These are phyloP conservation scores for Penicillium hesseltinei DNA, from an alignment of 2,329 filamentous ascomycete genomes.

Conservation along the genomic window DNA sequence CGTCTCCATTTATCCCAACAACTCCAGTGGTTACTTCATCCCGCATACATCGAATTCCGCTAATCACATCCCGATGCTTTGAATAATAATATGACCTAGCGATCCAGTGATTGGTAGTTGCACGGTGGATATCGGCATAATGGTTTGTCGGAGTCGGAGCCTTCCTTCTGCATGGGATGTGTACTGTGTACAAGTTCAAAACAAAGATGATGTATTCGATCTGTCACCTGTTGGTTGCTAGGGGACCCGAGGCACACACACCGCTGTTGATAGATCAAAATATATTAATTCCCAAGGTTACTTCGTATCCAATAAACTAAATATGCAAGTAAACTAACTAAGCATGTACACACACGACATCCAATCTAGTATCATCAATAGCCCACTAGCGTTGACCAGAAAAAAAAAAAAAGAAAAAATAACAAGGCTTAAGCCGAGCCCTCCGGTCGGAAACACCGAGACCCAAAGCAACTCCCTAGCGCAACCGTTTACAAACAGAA, in stretches of 20 bases:
- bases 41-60: constrained; percentile 4
- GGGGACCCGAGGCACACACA: constrained; percentile 17
- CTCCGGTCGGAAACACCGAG: constrained; percentile 22
- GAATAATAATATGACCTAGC: constrained; percentile 16
- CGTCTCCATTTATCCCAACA: neutral
- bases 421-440: constrained; percentile 12
- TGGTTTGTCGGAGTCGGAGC: neutral
- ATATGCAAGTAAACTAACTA: neutral
- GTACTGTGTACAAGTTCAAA: neutral
- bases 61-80: constrained; percentile 11
- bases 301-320: neutral
- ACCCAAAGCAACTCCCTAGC: constrained; percentile 26
- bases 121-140: neutral
- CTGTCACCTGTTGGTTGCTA: constrained; percentile 22
- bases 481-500: constrained; percentile 18
- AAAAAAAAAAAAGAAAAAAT: neutral
- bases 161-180: neutral
- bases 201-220: constrained; percentile 17
- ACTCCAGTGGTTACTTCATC: constrained; percentile 11
- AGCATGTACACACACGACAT: neutral
- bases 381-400: neutral
- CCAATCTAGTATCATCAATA: neutral
- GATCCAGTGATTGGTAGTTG: constrained; percentile 17
- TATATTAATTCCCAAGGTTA: neutral
- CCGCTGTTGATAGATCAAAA: constrained; percentile 16